Conservation (phyloP, 2,329 filamentous ascomycete genomes). For the Dryadomyces quercivorus region DNA sequence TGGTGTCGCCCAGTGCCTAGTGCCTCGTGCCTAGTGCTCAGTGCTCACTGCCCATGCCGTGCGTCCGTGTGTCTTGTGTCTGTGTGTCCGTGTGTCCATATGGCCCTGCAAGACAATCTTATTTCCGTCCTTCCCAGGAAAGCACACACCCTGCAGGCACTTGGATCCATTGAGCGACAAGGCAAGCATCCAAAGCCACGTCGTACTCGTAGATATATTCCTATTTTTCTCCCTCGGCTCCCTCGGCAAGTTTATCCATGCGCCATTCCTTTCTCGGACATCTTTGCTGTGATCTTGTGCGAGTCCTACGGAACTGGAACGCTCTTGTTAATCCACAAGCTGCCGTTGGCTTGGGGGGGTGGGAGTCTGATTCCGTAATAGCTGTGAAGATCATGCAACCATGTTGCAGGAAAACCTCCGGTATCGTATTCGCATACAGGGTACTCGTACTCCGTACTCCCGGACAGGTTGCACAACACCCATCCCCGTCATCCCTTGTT, state of each 20-base stretch:
- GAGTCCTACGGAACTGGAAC: neutral
- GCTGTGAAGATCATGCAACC: neutral
- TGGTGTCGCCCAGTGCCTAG: too few species aligned
- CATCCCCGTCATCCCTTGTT: too few species aligned
- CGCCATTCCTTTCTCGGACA: neutral
- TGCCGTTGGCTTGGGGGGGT: neutral
- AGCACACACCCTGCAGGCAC: neutral
- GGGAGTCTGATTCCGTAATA: neutral
- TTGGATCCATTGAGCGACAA: neutral
- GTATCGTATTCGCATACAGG: neutral
- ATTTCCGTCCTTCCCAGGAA: neutral
- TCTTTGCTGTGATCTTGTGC: neutral
- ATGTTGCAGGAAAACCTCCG: neutral
- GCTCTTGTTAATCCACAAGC: neutral
- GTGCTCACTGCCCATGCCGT: too few species aligned
- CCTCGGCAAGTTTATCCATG: neutral
- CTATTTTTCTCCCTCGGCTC: neutral
- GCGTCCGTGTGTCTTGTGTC: too few species aligned
- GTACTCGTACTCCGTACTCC: neutral
- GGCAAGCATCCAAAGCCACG: neutral
- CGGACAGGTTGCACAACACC: too few species aligned
- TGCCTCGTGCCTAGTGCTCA: too few species aligned
- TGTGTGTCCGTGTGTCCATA: neutral
- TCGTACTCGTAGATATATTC: neutral
- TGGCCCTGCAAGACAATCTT: neutral